Evolutionary conservation across 371 early-diverging fungal genomes (phyloP).

Genomic region (Mortierella sp.): DNA sequence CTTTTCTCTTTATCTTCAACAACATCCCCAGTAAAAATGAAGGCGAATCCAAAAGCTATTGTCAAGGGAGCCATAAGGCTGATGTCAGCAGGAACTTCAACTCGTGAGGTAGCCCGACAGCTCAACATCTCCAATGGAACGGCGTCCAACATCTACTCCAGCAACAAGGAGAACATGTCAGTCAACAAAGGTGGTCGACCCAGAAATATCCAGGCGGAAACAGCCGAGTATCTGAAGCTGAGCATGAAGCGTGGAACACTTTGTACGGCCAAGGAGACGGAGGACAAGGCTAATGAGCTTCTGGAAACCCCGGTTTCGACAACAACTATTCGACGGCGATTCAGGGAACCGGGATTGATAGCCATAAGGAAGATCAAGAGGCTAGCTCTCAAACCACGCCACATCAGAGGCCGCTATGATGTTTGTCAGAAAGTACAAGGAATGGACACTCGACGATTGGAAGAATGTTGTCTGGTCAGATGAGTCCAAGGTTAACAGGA

Average conservation of each 20-base stretch:
- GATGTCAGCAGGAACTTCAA: background rate
- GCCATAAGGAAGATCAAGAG: constrained; percentile 15
- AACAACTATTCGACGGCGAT: constrained; percentile 4
- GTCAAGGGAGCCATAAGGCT: background rate
- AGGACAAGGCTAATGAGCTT: background rate
- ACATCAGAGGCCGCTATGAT: constrained; percentile 23
- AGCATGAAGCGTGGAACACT: background rate
- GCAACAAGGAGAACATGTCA: constrained; percentile 6
- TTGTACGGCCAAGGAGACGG: background rate
- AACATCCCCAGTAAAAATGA: too few relatives aligned
- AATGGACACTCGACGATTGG: constrained; percentile 52
- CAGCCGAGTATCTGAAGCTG: constrained; percentile 2
- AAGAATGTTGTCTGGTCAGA: constrained; percentile 44
- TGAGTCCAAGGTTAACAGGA: constrained; percentile 52
- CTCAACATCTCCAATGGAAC: background rate
- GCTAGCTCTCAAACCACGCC: constrained; percentile 24
- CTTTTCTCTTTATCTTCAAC: too few relatives aligned
- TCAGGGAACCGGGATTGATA: background rate
- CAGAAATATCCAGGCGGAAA: background rate
- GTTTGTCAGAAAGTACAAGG: too few relatives aligned
- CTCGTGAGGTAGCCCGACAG: background rate
- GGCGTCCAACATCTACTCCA: background rate
- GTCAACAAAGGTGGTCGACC: constrained; percentile 15
- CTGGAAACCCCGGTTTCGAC: background rate
- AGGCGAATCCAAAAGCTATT: background rate